Conservation (phyloP, 2,329 filamentous ascomycete species). For the Pochonia chlamydosporia region DNA sequence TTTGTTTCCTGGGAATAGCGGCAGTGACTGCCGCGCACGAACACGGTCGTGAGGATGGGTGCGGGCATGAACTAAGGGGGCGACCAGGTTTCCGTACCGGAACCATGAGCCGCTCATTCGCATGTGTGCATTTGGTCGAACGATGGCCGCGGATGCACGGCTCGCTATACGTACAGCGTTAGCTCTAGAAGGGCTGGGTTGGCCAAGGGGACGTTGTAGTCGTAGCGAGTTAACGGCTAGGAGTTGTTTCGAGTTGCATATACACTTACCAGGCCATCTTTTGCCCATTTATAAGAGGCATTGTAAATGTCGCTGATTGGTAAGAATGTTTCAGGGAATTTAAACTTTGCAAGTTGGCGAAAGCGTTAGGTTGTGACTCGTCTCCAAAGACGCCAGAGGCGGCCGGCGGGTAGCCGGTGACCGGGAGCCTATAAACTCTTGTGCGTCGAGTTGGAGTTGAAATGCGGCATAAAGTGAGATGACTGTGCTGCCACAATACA, state of each 20-base stretch:
- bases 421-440: background rate
- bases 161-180: slow-evolving; percentile 41
- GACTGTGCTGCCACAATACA: too few species aligned
- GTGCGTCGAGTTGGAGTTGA: background rate
- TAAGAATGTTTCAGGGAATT: background rate
- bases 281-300: slow-evolving; percentile 64
- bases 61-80: slow-evolving; percentile 64
- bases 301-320: slow-evolving; percentile 27
- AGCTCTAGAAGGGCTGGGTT: background rate
- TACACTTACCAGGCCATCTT: slow-evolving; percentile 74
- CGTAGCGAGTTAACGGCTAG: too few species aligned
- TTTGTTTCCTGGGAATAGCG: slow-evolving; percentile 53
- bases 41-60: slow-evolving; percentile 56
- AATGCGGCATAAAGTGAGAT: background rate
- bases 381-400: background rate
- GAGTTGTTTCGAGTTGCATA: too few species aligned
- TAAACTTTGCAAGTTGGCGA: background rate
- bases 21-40: slow-evolving; percentile 59
- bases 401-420: background rate
- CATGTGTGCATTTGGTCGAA: slow-evolving; percentile 69
- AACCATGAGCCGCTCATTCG: slow-evolving; percentile 60
- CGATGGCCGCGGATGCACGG: slow-evolving; percentile 72
- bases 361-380: background rate
- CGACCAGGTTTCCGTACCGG: slow-evolving; percentile 67
- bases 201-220: too few species aligned